These are phyloP conservation scores for Acacia melanoxylon DNA, from an alignment of 306 rosid genomes.

Conservation along the genomic window DNA sequence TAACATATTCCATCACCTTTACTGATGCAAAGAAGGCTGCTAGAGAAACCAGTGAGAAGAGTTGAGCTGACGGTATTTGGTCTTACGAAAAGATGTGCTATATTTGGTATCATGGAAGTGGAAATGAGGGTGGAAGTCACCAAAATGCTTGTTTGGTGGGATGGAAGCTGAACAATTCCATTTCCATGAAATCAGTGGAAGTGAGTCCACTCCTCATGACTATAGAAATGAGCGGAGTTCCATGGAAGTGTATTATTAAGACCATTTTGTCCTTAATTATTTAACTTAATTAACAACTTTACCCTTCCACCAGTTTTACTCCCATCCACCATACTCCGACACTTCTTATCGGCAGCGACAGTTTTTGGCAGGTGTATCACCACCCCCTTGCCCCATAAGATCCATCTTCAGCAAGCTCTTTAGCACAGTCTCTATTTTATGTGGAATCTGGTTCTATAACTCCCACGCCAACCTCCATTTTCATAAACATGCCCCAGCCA, in stretches of 20 bases:
- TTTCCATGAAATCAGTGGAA: not conserved
- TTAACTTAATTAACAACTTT: not conserved
- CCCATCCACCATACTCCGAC: not conserved
- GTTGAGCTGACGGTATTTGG: not conserved
- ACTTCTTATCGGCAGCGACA: not conserved
- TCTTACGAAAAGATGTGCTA: not conserved
- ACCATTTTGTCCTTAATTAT: not conserved
- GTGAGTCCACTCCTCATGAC: not conserved
- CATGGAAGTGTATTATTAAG: not conserved
- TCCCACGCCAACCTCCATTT: not conserved
- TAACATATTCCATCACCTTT: no score
- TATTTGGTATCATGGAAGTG: not conserved
- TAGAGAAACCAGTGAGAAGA: not conserved
- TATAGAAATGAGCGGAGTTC: not conserved
- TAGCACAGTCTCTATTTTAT: not conserved
- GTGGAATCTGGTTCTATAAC: not conserved
- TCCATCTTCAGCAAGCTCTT: not conserved
- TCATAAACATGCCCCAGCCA: no score
- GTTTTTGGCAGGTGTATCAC: not conserved
- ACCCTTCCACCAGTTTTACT: not conserved
- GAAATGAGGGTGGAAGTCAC: not conserved
- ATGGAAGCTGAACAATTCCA: not conserved
- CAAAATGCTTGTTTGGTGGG: not conserved
- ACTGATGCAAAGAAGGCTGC: not conserved
- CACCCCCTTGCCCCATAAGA: not conserved